A percentile compares a stretch with the other conserved stretches of the same genome.
phyloP scores from a whole-genome alignment of 495 filamentous ascomycete genomes.

The Hypoxylon perforatum region DNA sequence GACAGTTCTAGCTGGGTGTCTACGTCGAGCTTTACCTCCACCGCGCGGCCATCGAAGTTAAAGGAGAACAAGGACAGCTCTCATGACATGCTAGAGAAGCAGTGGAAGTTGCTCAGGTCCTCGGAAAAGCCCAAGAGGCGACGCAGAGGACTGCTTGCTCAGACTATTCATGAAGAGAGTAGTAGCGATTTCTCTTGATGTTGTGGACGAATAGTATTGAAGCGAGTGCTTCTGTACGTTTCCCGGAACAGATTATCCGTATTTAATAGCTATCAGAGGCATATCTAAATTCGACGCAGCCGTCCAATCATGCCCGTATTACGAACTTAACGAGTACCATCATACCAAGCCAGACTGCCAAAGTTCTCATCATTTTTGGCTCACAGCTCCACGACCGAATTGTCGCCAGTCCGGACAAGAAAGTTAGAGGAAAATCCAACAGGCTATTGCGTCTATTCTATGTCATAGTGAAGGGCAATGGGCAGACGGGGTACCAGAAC shows the following conservation, averaged over 20 bases:
- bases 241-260: conserved; percentile 1
- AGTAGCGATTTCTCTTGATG: conserved; percentile 49
- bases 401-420: too few species aligned
- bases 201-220: neutral
- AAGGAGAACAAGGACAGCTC: conserved; percentile 26
- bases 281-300: neutral
- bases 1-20: conserved; percentile 32
- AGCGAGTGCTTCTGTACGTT: neutral
- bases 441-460: too few species aligned
- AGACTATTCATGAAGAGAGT: conserved; percentile 76
- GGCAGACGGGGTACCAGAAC: too few species aligned
- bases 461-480: too few species aligned
- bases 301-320: too few species aligned
- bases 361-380: too few species aligned
- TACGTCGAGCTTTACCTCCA: neutral
- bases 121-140: conserved; percentile 45
- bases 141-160: conserved; percentile 58
- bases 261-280: neutral
- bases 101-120: conserved; percentile 38
- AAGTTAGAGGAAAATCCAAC: too few species aligned
- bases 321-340: too few species aligned
- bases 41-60: conserved; percentile 9
- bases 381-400: too few species aligned
- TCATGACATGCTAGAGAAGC: conserved; percentile 35
- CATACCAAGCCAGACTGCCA: too few species aligned